A percentile compares a stretch with the other conserved stretches of the same genome.
These are phyloP conservation scores for Wallacemonas sp. DNA, from an alignment of 208 protist genomes.

Conservation along the genomic window DNA sequence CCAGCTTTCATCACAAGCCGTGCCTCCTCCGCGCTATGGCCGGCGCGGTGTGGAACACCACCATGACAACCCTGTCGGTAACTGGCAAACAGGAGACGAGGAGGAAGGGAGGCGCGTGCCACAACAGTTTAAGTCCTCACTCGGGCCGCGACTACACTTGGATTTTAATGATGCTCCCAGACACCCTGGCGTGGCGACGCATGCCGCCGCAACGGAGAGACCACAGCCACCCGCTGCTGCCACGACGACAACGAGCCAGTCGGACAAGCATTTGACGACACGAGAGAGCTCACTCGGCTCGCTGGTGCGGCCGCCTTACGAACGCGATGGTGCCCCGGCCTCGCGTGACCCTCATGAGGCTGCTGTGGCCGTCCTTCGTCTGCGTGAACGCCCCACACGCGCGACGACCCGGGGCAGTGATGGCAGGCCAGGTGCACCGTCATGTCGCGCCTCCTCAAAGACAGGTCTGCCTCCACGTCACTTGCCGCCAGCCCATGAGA, in stretches of 20 bases:
- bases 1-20: background rate
- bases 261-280: too few species aligned
- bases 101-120: too few species aligned
- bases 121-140: too few species aligned
- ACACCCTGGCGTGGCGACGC: too few species aligned
- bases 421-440: background rate
- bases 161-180: too few species aligned
- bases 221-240: too few species aligned
- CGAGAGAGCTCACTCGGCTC: too few species aligned
- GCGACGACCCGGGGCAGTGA: background rate
- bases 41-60: background rate
- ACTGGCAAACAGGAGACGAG: too few species aligned
- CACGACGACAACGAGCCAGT: too few species aligned
- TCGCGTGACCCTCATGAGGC: background rate
- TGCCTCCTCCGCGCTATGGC: background rate
- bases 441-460: background rate
- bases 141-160: slow-evolving; percentile 1
- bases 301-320: too few species aligned
- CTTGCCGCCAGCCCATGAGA: slow-evolving; percentile 20
- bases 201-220: too few species aligned
- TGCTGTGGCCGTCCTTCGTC: background rate
- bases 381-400: slow-evolving; percentile 5
- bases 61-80: background rate
- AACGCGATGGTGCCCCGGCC: background rate
- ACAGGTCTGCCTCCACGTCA: slow-evolving; percentile 6